Conservation (phyloP, 2,329 filamentous ascomycete genomes). For the Colletotrichum horii region DNA sequence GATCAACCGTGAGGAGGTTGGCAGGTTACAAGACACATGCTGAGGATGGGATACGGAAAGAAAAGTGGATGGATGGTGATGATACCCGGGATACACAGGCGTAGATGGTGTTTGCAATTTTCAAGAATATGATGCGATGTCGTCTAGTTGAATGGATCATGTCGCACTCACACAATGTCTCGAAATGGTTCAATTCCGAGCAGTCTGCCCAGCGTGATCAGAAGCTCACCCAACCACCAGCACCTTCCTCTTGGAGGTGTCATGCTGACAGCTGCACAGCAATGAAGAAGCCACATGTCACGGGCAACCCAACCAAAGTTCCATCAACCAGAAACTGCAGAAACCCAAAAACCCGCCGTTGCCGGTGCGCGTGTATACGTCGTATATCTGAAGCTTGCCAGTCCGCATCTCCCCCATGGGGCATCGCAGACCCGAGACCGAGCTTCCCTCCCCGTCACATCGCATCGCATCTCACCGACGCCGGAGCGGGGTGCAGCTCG, state of each 20-base stretch:
- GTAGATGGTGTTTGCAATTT: background rate
- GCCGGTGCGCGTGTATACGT: background rate
- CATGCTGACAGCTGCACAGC: background rate
- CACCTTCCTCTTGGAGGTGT: background rate
- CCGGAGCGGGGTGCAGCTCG: background rate
- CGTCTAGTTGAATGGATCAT: background rate
- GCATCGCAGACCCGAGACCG: background rate
- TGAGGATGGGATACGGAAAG: background rate
- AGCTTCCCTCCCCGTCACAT: background rate
- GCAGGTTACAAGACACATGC: conserved; percentile 22
- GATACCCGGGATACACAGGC: background rate
- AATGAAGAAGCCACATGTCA: background rate
- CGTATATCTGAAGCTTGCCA: background rate
- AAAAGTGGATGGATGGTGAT: background rate
- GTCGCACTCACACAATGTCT: background rate
- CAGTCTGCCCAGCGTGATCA: background rate
- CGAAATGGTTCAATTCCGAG: background rate
- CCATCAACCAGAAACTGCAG: accelerated
- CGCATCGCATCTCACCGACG: background rate
- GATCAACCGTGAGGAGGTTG: conserved; percentile 33
- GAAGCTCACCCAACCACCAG: accelerated
- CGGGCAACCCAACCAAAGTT: accelerated
- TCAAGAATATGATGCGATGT: background rate
- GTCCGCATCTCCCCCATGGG: background rate
- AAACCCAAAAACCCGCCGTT: background rate